Evolutionary conservation across 441 rosid genomes (phyloP), one percentile per base, ranked within the genome.

Genomic region (Syzygium syzygioides): DNA sequence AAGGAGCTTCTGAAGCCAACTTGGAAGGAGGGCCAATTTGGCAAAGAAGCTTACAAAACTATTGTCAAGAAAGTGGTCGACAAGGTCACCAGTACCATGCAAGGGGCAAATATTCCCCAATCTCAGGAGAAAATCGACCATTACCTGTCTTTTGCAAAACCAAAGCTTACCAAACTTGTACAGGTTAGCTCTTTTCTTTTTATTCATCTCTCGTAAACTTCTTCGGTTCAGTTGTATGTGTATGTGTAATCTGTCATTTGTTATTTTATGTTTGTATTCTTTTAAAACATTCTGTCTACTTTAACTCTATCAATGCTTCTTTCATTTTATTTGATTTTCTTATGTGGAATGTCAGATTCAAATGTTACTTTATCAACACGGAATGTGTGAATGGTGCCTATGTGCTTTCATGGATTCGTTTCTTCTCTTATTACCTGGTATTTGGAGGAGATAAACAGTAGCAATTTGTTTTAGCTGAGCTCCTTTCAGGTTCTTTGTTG

Each of bases 61-160:
- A 95, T 97, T 62, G 99, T 97, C 90, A 98, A 96, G 96, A 98
- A 96, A 90, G 99, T 94, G 53, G 99, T 97, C 23, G 99, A 96
- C 90, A 98, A 98, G 93, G 99, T 98, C 84, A 96, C 96, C 8
- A 92, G 95, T 37, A 93, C 98, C 12, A 90, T 98, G 92, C 98
- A 96, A 92, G 95, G 91, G 41, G 92, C 94, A 59, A 94, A 89
- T 91, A 92, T 98, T 86, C 99, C 99, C 89, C 99, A 96, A 89
- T 95, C 99, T 4, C 97, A 92, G 90, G 99, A 98, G 89, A 98
- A 96, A 91, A 96, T 96, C 85, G 97, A 96, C 32, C 97, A 95
- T 62, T 98, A 97, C 93, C 92, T 98, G 88, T 93, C 97, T 41
- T 91, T 92, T 87, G 96, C 98, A n/a, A 97, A 95, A 93, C 94